Evolutionary conservation across 768 basidiomycete species (phyloP).

Genomic region (Hirschioporus abietinus): DNA sequence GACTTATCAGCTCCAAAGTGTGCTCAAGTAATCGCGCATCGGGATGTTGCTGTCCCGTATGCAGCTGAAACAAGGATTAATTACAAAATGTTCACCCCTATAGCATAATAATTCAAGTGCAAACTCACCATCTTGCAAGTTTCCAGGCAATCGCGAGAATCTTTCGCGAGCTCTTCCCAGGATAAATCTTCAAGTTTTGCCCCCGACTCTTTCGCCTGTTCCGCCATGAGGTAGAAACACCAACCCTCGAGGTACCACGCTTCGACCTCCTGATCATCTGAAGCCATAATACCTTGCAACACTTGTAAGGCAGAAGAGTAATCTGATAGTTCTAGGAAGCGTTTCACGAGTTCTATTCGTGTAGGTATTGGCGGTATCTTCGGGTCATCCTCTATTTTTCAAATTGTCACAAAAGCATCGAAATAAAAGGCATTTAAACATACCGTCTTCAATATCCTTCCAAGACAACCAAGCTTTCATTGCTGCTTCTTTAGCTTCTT

Average conservation of each 20-base stretch:
- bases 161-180: conserved; percentile 75
- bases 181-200: conserved; percentile 32
- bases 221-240: conserved; percentile 83
- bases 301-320: conserved; percentile 71
- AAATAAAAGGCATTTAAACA: conserved; percentile 16
- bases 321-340: conserved; percentile 72
- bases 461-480: conserved; percentile 63
- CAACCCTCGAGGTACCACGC: conserved; percentile 95
- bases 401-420: neutral
- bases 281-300: conserved; percentile 70
- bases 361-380: conserved; percentile 66
- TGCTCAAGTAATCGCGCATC: conserved; percentile 77
- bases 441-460: conserved; percentile 62
- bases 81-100: neutral
- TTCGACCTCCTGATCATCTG: conserved; percentile 83
- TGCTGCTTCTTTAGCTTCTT: conserved; percentile 70
- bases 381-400: conserved; percentile 46
- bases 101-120: neutral
- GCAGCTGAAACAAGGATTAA: conserved; percentile 43
- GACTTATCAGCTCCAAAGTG: conserved; percentile 62
- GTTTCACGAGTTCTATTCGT: conserved; percentile 68
- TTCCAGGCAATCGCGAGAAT: conserved; percentile 76
- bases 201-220: conserved; percentile 57
- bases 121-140: conserved; percentile 72
- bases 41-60: conserved; percentile 63